These are phyloP conservation scores for Schizochytrium sp. DNA, from an alignment of 108 stramenopile species.

Conservation along the genomic window DNA sequence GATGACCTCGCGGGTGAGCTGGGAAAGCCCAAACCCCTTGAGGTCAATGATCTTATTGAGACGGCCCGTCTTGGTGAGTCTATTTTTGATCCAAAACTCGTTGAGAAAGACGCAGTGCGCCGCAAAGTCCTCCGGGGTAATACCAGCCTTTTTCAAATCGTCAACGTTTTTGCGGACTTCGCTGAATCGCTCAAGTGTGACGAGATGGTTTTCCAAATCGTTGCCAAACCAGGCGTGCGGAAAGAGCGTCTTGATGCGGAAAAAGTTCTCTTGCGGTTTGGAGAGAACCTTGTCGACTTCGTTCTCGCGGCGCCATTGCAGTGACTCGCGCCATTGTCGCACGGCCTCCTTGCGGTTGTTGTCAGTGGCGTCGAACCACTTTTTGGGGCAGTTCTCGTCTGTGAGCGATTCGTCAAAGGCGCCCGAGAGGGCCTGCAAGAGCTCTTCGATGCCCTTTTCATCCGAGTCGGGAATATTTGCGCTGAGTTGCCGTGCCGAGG, in stretches of 20 bases:
- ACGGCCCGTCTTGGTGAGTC: slow-evolving; percentile 6
- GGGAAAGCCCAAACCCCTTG: not conserved
- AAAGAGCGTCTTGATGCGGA: not conserved
- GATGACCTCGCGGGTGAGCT: not conserved
- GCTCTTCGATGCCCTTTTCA: not conserved
- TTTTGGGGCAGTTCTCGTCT: not conserved
- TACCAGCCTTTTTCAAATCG: not conserved
- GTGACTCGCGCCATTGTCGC: not conserved
- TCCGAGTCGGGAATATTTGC: not conserved
- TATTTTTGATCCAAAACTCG: slow-evolving; percentile 8
- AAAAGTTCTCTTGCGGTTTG: not conserved
- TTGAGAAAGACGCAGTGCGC: not conserved
- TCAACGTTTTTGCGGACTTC: not conserved
- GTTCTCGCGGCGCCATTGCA: not conserved
- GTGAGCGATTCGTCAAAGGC: not conserved
- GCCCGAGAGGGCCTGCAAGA: not conserved
- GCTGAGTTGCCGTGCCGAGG: not conserved
- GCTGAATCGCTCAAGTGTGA: not conserved
- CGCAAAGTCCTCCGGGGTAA: not conserved
- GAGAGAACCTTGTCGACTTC: not conserved
- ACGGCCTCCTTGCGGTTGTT: slow-evolving; percentile 2
- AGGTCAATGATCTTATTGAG: slow-evolving; percentile 2
- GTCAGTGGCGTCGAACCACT: slow-evolving; percentile 15
- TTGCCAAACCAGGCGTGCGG: not conserved
- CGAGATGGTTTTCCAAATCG: not conserved